Percentiles rank a stretch among this genome's conserved stretches.
These are phyloP conservation scores for Chloris gayana DNA, from an alignment of 176 grass and related monocot genomes.

Conservation along the genomic window DNA sequence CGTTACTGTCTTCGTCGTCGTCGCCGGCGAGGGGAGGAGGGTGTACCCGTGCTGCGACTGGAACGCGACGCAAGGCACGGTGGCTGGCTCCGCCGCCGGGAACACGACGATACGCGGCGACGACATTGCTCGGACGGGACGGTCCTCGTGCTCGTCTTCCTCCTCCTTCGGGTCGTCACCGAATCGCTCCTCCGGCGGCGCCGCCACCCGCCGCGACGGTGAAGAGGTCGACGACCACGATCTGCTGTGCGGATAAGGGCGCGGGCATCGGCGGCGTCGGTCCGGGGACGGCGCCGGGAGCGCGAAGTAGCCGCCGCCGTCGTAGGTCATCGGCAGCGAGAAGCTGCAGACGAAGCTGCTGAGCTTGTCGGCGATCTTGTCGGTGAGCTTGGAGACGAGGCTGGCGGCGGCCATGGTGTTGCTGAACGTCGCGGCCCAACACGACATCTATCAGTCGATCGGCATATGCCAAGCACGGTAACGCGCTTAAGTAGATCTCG, in stretches of 20 bases:
- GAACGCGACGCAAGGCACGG: conserved; percentile 25
- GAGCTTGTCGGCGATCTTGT: background rate
- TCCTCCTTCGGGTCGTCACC: background rate
- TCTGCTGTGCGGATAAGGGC: too few species aligned
- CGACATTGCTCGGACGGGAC: background rate
- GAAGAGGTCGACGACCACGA: background rate
- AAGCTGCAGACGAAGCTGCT: background rate
- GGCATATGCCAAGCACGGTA: background rate
- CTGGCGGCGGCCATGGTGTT: background rate
- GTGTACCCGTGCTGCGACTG: conserved; percentile 18
- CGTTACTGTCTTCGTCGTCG: background rate
- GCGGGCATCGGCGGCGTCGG: too few species aligned
- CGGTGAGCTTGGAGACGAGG: background rate
- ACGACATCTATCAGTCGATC: background rate
- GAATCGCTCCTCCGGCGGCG: background rate
- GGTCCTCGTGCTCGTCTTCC: background rate
- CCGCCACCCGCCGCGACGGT: too few species aligned
- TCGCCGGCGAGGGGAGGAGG: background rate
- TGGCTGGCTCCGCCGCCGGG: background rate
- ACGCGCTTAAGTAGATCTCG: too few species aligned
- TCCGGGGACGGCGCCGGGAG: background rate
- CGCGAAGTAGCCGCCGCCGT: background rate
- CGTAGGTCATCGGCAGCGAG: background rate
- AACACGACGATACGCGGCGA: background rate
- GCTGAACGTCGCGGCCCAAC: background rate